Conservation (phyloP, 2,329 filamentous ascomycete genomes). For the Simplicillium aogashimaense region DNA sequence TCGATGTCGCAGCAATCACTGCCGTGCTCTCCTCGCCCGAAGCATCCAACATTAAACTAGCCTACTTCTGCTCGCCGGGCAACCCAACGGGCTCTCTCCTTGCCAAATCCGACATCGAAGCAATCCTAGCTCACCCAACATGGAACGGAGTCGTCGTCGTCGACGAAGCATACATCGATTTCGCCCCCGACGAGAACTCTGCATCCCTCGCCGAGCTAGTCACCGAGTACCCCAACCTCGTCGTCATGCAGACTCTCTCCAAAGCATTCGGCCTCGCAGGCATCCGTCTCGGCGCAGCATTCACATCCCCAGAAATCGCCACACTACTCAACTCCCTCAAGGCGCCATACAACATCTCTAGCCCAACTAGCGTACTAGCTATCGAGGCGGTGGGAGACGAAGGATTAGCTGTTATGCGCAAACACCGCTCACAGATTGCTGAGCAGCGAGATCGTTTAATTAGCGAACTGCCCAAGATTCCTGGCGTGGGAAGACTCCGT, state of each 20-base stretch:
- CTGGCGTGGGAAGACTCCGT: conserved; percentile 69
- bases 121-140: conserved; percentile 71
- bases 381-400: conserved; percentile 56
- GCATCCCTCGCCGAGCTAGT: conserved; percentile 87
- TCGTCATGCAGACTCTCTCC: conserved; percentile 97
- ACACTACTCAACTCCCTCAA: conserved; percentile 82
- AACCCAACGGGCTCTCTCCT: conserved; percentile 84
- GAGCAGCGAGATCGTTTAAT: conserved; percentile 70
- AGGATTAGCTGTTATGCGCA: conserved; percentile 65
- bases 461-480: conserved; percentile 59
- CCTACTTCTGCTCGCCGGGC: conserved; percentile 88
- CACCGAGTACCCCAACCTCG: conserved; percentile 83
- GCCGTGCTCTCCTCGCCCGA: conserved; percentile 43
- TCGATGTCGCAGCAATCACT: conserved; percentile 62
- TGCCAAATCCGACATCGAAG: conserved; percentile 61
- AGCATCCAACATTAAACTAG: conserved; percentile 64
- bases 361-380: conserved; percentile 75
- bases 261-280: conserved; percentile 96
- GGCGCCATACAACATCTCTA: conserved; percentile 92
- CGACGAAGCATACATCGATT: conserved; percentile 95
- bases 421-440: conserved; percentile 60
- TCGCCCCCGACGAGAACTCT: conserved; percentile 52
- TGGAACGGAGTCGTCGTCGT: conserved; percentile 94
- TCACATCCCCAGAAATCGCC: conserved; percentile 66
- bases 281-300: conserved; percentile 81